phyloP scores from a whole-genome alignment of 192 early-diverging fungal genomes.

The Chytriomyces sp. region DNA sequence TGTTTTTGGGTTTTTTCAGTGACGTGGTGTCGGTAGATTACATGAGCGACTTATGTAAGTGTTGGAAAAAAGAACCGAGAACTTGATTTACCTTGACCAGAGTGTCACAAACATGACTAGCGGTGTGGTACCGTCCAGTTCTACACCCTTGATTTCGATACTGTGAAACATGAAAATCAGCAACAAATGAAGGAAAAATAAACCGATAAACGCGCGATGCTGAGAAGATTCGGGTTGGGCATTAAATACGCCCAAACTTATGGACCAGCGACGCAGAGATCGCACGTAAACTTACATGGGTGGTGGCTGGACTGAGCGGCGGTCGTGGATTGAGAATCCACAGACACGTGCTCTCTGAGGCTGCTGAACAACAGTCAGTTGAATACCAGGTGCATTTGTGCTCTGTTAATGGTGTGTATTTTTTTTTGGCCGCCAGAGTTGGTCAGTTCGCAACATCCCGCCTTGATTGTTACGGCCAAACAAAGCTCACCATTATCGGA shows the following conservation, averaged over 20 bases:
- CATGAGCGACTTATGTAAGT: no score
- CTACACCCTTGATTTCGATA: conserved; percentile 3
- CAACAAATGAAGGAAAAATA: neutral
- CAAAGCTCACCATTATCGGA: no score
- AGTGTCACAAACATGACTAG: conserved; percentile 31
- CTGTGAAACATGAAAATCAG: neutral
- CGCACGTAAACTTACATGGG: conserved; percentile 24
- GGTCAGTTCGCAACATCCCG: no score
- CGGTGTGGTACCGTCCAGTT: neutral
- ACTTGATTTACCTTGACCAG: conserved; percentile 14
- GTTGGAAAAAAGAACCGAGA: neutral
- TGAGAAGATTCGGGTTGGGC: neutral
- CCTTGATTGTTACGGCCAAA: no score
- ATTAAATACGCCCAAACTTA: neutral
- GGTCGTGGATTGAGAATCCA: conserved; percentile 22
- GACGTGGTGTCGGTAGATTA: no score
- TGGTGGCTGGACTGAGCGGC: conserved; percentile 32
- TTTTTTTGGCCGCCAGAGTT: no score
- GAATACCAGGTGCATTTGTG: no score
- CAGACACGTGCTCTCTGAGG: conserved; percentile 29
- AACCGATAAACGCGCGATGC: neutral
- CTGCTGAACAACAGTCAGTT: conserved; percentile 18
- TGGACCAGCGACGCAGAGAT: neutral
- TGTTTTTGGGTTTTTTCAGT: no score
- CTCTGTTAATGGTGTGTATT: no score